Evolutionary conservation across 371 early-diverging fungal genomes (phyloP).

Genomic region (Phascolomyces articulosus): DNA sequence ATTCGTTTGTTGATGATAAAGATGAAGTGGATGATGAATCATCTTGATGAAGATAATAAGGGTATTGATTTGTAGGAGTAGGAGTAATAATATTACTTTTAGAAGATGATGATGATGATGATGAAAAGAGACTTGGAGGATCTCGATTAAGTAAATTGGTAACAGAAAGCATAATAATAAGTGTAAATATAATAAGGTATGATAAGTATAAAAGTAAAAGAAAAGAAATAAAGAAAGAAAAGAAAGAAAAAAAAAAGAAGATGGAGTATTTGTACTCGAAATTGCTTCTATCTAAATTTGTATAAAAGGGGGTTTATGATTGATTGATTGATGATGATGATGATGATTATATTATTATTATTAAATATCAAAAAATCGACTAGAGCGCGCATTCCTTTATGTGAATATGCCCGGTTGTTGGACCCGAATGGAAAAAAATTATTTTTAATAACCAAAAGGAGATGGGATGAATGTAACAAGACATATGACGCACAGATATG

Average conservation of each 20-base stretch:
- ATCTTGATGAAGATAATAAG: background rate
- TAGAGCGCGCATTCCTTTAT: too few relatives aligned
- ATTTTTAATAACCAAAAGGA: background rate
- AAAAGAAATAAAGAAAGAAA: background rate
- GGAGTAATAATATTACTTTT: background rate
- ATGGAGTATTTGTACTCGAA: background rate
- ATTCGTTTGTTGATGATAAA: background rate
- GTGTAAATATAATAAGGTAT: too few relatives aligned
- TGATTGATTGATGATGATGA: too few relatives aligned
- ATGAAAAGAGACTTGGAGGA: background rate
- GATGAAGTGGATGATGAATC: background rate
- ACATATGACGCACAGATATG: background rate
- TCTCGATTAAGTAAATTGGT: constrained; percentile 5
- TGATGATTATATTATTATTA: too few relatives aligned
- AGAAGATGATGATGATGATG: too few relatives aligned
- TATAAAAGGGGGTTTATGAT: background rate
- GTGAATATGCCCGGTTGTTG: too few relatives aligned
- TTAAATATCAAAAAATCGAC: too few relatives aligned
- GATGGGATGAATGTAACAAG: background rate
- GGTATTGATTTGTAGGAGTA: background rate
- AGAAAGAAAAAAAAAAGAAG: background rate
- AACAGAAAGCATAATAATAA: constrained; percentile 4
- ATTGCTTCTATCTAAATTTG: background rate
- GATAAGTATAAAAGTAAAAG: background rate
- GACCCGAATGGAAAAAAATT: too few relatives aligned